A percentile compares a stretch with the other conserved stretches of the same genome.
phyloP scores from a whole-genome alignment of 2,329 filamentous ascomycete genomes.

The Thelonectria blattea region DNA sequence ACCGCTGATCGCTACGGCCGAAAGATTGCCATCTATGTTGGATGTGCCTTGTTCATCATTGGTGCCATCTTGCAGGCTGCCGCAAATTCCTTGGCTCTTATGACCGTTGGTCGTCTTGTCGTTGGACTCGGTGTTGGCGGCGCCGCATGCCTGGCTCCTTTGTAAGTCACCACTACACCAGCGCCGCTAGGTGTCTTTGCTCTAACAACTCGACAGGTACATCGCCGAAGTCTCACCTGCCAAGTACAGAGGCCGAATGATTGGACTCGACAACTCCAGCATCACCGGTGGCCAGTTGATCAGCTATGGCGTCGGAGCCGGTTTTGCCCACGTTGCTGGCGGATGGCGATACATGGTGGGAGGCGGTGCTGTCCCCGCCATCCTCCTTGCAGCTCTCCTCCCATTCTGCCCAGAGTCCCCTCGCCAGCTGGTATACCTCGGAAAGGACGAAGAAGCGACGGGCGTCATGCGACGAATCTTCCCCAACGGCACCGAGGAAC shows the following conservation, averaged over 20 bases:
- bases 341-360: slow-evolving; percentile 60
- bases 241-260: slow-evolving; percentile 55
- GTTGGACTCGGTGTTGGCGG: slow-evolving; percentile 57
- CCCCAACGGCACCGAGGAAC: slow-evolving; percentile 48
- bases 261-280: slow-evolving; percentile 55
- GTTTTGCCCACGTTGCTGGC: slow-evolving; percentile 46
- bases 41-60: slow-evolving; percentile 36
- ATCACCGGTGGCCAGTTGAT: slow-evolving; percentile 51
- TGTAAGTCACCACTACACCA: slow-evolving; percentile 18
- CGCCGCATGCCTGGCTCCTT: slow-evolving; percentile 53
- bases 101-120: slow-evolving; percentile 46
- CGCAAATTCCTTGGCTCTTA: slow-evolving; percentile 32
- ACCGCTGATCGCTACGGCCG: slow-evolving; percentile 37
- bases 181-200: too few species aligned
- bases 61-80: slow-evolving; percentile 38
- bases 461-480: slow-evolving; percentile 48
- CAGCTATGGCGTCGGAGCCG: slow-evolving; percentile 49
- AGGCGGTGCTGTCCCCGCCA: slow-evolving; percentile 52
- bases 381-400: slow-evolving; percentile 51
- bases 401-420: slow-evolving; percentile 56
- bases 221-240: slow-evolving; percentile 58
- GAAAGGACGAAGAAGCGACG: slow-evolving; percentile 47
- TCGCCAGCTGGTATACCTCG: slow-evolving; percentile 53
- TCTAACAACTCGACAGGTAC: slow-evolving; percentile 41
- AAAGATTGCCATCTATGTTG: slow-evolving; percentile 38